These are phyloP conservation scores for Plasmopara viticola DNA, from an alignment of 352 stramenopile species.

Conservation along the genomic window DNA sequence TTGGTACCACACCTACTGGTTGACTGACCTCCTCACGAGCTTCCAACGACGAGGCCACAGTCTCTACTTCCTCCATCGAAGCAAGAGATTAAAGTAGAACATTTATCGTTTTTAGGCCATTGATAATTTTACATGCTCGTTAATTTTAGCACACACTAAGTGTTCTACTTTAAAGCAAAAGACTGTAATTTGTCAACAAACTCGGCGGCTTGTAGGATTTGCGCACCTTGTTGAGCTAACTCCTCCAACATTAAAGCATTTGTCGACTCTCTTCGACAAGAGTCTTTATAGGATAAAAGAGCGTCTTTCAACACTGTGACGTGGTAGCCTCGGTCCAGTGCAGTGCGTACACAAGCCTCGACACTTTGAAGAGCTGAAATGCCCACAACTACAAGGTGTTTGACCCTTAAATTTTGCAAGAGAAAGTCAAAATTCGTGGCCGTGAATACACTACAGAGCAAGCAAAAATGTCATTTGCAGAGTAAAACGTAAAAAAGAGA, in stretches of 20 bases:
- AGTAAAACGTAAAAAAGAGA: background rate
- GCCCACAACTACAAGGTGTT: constrained; percentile 80
- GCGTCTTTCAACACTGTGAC: constrained; percentile 82
- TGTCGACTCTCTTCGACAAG: background rate
- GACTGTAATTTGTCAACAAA: constrained; percentile 36
- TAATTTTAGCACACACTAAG: no score
- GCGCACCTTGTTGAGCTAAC: constrained; percentile 23
- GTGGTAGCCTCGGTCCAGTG: constrained; percentile 83
- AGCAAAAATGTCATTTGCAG: constrained; percentile 1
- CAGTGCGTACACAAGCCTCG: constrained; percentile 71
- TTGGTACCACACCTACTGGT: no score
- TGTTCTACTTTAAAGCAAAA: constrained; percentile 12
- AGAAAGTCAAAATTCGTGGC: constrained; percentile 87
- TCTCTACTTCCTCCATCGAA: no score
- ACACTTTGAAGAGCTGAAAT: constrained; percentile 82
- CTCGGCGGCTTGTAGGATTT: constrained; percentile 21
- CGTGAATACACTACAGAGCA: constrained; percentile 61
- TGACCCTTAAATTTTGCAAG: constrained; percentile 80
- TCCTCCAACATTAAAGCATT: constrained; percentile 17
- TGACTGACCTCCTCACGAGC: no score
- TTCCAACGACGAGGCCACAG: no score
- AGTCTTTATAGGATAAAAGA: constrained; percentile 19
- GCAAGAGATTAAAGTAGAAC: no score
- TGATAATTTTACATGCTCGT: background rate
- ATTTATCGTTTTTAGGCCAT: no score